Percentiles rank a stretch among this genome's conserved stretches.
Evolutionary conservation across 176 grass and related monocot species (phyloP).

Genomic region (Musa itinerans): DNA sequence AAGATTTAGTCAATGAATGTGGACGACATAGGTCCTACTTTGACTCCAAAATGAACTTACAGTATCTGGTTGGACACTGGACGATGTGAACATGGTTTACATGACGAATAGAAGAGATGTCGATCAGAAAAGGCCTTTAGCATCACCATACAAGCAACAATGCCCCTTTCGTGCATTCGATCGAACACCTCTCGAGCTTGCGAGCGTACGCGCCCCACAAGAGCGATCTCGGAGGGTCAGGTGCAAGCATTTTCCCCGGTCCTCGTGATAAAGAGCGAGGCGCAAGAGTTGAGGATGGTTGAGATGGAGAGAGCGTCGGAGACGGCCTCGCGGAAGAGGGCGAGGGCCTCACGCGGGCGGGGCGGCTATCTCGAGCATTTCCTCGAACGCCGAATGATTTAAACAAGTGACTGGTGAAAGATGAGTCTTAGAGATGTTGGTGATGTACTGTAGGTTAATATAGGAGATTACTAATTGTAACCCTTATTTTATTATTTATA

Average conservation of each 20-base stretch:
- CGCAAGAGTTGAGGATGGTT: not conserved
- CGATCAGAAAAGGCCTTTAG: conserved; percentile 29
- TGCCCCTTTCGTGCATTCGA: conserved; percentile 33
- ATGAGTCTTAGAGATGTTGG: too few species aligned
- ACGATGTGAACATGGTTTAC: too few species aligned
- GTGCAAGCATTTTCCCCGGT: not conserved
- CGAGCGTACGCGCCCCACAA: not conserved
- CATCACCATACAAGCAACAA: conserved; percentile 38
- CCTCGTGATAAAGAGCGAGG: not conserved
- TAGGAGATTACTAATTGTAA: too few species aligned
- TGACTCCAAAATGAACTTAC: too few species aligned
- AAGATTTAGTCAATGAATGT: not conserved
- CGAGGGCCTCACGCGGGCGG: not conserved
- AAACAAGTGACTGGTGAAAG: too few species aligned
- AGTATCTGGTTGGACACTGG: too few species aligned
- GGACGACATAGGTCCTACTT: too few species aligned
- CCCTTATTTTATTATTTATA: too few species aligned
- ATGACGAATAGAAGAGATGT: not conserved
- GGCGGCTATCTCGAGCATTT: too few species aligned
- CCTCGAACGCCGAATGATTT: too few species aligned
- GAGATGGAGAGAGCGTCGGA: not conserved
- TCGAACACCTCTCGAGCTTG: conserved; percentile 25
- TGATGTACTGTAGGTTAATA: too few species aligned
- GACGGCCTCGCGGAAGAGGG: not conserved
- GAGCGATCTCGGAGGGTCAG: not conserved